phyloP scores from a whole-genome alignment of 306 rosid genomes.

The Crotalaria pallida region DNA sequence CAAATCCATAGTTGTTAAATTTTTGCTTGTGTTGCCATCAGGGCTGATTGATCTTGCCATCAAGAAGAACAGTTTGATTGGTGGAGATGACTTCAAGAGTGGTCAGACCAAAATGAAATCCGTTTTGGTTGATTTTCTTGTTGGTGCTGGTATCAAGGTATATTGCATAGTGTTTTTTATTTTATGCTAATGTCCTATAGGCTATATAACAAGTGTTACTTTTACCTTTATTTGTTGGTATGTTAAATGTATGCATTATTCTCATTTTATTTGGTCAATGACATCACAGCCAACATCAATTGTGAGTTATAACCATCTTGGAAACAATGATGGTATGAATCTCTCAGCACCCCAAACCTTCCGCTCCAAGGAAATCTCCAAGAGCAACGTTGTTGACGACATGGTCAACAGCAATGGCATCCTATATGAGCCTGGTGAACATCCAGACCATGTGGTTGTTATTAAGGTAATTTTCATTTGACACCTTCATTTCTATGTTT shows the following conservation, averaged over 20 bases:
- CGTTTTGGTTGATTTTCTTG: conserved; percentile 95
- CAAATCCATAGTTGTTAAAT: background rate
- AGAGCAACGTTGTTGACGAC: conserved; percentile 97
- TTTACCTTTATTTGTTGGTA: background rate
- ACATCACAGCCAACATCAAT: conserved; percentile 88
- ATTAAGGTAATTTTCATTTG: conserved; percentile 56
- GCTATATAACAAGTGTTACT: background rate
- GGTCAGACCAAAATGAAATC: conserved; percentile 99
- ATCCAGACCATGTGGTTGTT: conserved; percentile 97
- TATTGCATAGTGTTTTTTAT: background rate
- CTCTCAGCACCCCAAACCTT: conserved; percentile 97
- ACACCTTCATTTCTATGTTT: background rate
- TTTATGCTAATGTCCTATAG: background rate
- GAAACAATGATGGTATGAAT: conserved; percentile 98
- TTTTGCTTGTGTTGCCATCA: conserved; percentile 15
- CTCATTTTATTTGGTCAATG: conserved; percentile 3
- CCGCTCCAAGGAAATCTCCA: conserved; percentile 96
- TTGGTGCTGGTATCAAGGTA: conserved; percentile 99
- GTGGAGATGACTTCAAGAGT: conserved; percentile 98
- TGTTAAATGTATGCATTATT: background rate
- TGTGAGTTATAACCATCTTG: conserved; percentile 97
- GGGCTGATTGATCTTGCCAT: conserved; percentile 90
- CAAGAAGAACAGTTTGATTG: conserved; percentile 71
- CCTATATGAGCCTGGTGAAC: conserved; percentile 90
- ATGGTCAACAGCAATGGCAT: conserved; percentile 96